A percentile compares a stretch with the other conserved stretches of the same genome.
These are phyloP conservation scores for Phlebopus sp. DNA, from an alignment of 1,284 basidiomycete species.

Conservation along the genomic window DNA sequence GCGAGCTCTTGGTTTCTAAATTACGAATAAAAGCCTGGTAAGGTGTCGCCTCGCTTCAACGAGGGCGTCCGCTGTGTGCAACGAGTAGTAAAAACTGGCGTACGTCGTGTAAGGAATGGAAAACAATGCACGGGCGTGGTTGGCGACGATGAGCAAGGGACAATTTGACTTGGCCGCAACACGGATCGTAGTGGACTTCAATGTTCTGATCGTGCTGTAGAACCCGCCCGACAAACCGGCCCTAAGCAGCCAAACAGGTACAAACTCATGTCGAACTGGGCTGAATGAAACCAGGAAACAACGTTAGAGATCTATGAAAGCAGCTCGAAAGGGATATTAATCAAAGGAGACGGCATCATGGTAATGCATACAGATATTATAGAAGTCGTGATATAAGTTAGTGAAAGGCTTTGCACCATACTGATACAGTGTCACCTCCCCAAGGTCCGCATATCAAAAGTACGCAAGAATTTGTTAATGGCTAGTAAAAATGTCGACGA, in stretches of 20 bases:
- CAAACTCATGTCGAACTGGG: conserved; percentile 14
- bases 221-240: conserved; percentile 26
- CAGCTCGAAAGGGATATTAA: background rate
- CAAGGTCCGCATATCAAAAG: conserved; percentile 27
- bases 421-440: conserved; percentile 30
- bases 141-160: conserved; percentile 29
- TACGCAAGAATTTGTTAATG: conserved; percentile 32
- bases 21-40: conserved; percentile 18
- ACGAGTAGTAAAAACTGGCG: conserved; percentile 10
- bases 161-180: conserved; percentile 25
- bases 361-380: conserved; percentile 25
- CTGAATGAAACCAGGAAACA: background rate
- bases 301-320: background rate
- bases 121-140: conserved; percentile 19
- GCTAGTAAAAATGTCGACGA: conserved; percentile 8
- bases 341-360: conserved; percentile 4
- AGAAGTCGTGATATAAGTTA: conserved; percentile 26
- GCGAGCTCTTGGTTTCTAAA: conserved; percentile 24
- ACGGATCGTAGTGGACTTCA: conserved; percentile 21
- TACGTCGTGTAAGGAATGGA: conserved; percentile 14
- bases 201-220: conserved; percentile 14
- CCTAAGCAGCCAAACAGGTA: conserved; percentile 33
- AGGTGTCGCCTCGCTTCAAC: conserved; percentile 15
- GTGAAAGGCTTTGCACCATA: conserved; percentile 18
- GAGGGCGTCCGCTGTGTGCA: background rate